A percentile compares a stretch with the other conserved stretches of the same genome.
phyloP scores from a whole-genome alignment of 352 stramenopile genomes.

The Peronospora tabacina region DNA sequence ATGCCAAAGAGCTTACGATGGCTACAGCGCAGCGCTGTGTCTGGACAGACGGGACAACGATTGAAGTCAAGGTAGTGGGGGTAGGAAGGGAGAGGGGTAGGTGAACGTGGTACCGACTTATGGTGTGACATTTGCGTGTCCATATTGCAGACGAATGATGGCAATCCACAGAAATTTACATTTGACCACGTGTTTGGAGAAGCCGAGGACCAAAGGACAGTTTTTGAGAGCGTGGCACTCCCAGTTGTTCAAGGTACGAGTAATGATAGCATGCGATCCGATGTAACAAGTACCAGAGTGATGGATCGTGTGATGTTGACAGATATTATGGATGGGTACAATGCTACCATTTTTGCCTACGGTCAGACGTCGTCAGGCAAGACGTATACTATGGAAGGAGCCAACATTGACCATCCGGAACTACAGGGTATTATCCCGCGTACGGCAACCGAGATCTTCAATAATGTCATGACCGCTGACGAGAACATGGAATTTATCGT shows the following conservation, averaged over 20 bases:
- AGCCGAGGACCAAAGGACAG: conserved; percentile 67
- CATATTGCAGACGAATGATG: conserved; percentile 38
- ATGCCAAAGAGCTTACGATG: conserved; percentile 71
- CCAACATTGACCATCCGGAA: conserved; percentile 79
- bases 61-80: conserved; percentile 60
- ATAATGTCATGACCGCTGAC: conserved; percentile 76
- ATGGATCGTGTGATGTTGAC: conserved; percentile 9
- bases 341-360: conserved; percentile 92
- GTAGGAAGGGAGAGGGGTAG: not conserved
- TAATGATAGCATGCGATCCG: not conserved
- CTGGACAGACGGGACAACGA: conserved; percentile 34
- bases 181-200: conserved; percentile 89
- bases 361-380: conserved; percentile 81
- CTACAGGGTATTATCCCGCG: conserved; percentile 84
- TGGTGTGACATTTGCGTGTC: not conserved
- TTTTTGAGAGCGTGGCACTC: conserved; percentile 85
- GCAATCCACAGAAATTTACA: conserved; percentile 66
- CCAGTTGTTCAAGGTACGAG: conserved; percentile 81
- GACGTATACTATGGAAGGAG: conserved; percentile 36
- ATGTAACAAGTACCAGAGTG: conserved; percentile 4
- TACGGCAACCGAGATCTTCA: conserved; percentile 84
- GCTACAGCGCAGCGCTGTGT: conserved; percentile 47
- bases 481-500: conserved; percentile 91
- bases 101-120: conserved; percentile 1
- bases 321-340: conserved; percentile 91